Evolutionary conservation across 2,329 filamentous ascomycete genomes (phyloP).

Genomic region (Cladosporium sp.): DNA sequence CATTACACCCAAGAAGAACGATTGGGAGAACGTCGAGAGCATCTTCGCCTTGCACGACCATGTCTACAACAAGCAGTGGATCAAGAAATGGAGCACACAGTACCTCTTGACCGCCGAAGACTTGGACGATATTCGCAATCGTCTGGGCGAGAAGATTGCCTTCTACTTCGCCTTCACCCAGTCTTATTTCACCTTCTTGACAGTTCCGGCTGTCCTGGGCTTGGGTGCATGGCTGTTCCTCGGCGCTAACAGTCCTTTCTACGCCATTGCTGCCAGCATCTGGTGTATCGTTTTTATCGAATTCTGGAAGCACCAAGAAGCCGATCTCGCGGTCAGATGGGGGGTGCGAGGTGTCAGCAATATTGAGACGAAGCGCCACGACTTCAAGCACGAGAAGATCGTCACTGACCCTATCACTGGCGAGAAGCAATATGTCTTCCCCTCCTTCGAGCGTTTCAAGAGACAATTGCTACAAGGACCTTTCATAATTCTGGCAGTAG

Average conservation of each 20-base stretch:
- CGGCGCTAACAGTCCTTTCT: constrained; percentile 77
- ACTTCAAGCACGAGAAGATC: constrained; percentile 77
- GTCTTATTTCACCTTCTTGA: constrained; percentile 79
- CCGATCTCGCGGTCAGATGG: constrained; percentile 83
- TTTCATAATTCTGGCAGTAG: constrained; percentile 70
- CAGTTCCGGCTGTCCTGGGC: constrained; percentile 78
- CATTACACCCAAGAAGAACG: constrained; percentile 47
- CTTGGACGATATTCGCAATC: constrained; percentile 47
- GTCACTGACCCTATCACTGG: constrained; percentile 76
- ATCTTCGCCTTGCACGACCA: constrained; percentile 50
- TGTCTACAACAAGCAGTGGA: constrained; percentile 50
- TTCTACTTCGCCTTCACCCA: constrained; percentile 96
- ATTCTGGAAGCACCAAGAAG: constrained; percentile 92
- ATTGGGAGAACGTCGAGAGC: constrained; percentile 48
- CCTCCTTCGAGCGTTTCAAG: constrained; percentile 67
- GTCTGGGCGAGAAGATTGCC: constrained; percentile 62
- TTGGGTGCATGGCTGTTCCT: constrained; percentile 75
- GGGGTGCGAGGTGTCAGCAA: constrained; percentile 77
- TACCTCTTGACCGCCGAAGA: constrained; percentile 46
- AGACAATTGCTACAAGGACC: constrained; percentile 79
- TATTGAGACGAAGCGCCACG: constrained; percentile 71
- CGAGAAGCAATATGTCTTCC: constrained; percentile 71
- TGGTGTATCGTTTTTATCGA: constrained; percentile 90
- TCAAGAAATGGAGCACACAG: constrained; percentile 48
- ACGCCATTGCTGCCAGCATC: constrained; percentile 72